phyloP scores from a whole-genome alignment of 2,329 filamentous ascomycete species.

The Trichoderma semiorbis region DNA sequence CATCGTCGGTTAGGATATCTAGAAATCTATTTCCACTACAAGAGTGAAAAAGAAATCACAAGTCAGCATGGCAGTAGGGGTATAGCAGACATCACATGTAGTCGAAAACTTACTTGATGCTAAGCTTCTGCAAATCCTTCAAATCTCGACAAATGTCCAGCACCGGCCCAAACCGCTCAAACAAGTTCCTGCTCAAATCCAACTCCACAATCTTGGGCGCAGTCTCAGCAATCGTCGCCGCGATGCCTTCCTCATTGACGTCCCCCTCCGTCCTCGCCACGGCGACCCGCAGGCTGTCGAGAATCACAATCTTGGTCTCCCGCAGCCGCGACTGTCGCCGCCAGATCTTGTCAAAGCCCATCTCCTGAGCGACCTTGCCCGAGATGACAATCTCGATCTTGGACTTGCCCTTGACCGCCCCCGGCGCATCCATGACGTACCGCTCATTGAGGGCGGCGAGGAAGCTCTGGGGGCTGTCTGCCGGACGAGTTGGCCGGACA shows the following conservation, averaged over 20 bases:
- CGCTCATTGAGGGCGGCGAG: conserved; percentile 77
- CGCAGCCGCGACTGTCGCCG: conserved; percentile 72
- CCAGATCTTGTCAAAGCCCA: conserved; percentile 92
- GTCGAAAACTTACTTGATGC: conserved; percentile 75
- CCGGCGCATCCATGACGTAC: conserved; percentile 63
- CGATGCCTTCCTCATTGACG: conserved; percentile 27
- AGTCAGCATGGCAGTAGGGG: background rate
- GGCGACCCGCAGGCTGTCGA: conserved; percentile 70
- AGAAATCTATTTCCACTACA: conserved; percentile 70
- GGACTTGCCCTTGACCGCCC: conserved; percentile 35
- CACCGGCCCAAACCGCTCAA: conserved; percentile 65
- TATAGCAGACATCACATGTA: background rate
- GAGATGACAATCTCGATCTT: conserved; percentile 60
- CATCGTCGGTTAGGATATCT: conserved; percentile 36
- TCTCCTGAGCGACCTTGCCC: conserved; percentile 84
- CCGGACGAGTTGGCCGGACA: conserved; percentile 69
- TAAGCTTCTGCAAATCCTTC: conserved; percentile 61
- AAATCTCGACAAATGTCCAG: conserved; percentile 69
- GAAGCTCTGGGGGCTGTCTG: conserved; percentile 69
- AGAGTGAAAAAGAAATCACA: background rate
- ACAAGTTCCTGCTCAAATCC: conserved; percentile 80
- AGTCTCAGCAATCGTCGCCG: conserved; percentile 43
- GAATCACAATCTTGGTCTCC: conserved; percentile 74
- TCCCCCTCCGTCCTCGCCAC: conserved; percentile 32
- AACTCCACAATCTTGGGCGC: conserved; percentile 71